Evolutionary conservation across 345 rosid species (phyloP).

Genomic region (Turnera subulata): DNA sequence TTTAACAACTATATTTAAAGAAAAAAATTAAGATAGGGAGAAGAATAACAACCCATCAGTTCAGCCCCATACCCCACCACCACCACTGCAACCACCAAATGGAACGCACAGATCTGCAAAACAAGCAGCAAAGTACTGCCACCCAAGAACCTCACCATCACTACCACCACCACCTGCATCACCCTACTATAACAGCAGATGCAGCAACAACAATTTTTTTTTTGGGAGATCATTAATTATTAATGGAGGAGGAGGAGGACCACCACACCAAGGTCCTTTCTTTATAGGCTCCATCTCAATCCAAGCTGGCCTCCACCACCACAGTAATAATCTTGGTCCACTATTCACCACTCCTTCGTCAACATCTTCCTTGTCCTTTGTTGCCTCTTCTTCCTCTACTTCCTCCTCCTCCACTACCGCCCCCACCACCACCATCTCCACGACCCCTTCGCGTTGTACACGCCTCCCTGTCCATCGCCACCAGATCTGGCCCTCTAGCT

Average conservation of each 20-base stretch:
- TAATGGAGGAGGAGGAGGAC: no score
- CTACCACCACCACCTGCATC: conserved; percentile 6
- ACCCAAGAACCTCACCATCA: conserved; percentile 34
- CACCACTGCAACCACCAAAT: conserved; percentile 34
- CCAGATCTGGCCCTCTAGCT: conserved; percentile 54
- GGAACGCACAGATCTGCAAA: conserved; percentile 63
- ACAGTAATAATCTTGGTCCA: conserved; percentile 11
- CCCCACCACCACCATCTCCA: conserved; percentile 21
- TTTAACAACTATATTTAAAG: background rate
- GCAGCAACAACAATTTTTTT: conserved; percentile 23
- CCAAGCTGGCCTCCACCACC: conserved; percentile 26
- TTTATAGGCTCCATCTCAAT: conserved; percentile 39
- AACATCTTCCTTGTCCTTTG: conserved; percentile 15
- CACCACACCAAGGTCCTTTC: conserved; percentile 20
- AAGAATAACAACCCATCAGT: conserved; percentile 9
- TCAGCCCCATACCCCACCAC: no score
- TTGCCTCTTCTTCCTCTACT: conserved; percentile 22
- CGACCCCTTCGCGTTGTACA: conserved; percentile 42
- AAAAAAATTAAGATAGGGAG: background rate
- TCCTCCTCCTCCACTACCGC: conserved; percentile 21
- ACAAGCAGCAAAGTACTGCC: conserved; percentile 27
- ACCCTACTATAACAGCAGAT: conserved; percentile 19
- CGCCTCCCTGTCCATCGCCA: conserved; percentile 62
- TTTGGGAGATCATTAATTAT: conserved; percentile 31
- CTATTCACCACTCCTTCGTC: background rate